Conservation (phyloP, 768 basidiomycete species). For the Hydnum rufescens region DNA sequence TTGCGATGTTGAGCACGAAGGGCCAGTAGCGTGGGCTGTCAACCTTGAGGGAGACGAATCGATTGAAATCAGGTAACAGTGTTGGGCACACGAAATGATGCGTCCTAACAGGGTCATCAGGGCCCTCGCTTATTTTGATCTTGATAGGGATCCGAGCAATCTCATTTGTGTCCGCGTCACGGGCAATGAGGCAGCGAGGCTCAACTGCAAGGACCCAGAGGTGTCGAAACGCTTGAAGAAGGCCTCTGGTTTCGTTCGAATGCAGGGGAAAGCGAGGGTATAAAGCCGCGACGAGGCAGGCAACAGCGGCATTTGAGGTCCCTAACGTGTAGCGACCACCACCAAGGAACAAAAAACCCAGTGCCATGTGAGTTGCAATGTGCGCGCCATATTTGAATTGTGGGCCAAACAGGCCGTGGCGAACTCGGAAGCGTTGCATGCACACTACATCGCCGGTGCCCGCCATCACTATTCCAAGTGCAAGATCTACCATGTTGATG, state of each 20-base stretch:
- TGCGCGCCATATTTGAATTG: slow-evolving; percentile 74
- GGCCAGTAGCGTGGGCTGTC: slow-evolving; percentile 96
- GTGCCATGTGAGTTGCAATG: slow-evolving; percentile 72
- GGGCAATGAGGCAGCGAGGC: slow-evolving; percentile 76
- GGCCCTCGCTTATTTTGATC: slow-evolving; percentile 58
- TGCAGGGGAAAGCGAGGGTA: slow-evolving; percentile 71
- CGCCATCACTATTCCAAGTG: slow-evolving; percentile 88
- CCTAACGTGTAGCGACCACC: slow-evolving; percentile 84
- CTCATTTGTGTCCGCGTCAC: slow-evolving; percentile 81
- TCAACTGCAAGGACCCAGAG: slow-evolving; percentile 93
- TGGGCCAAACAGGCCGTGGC: slow-evolving; percentile 54
- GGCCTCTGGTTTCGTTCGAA: slow-evolving; percentile 75
- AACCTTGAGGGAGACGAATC: slow-evolving; percentile 59
- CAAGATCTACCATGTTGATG: slow-evolving; percentile 67
- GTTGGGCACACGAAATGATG: slow-evolving; percentile 82
- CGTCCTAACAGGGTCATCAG: slow-evolving; percentile 31
- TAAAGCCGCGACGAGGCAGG: slow-evolving; percentile 74
- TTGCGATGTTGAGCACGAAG: slow-evolving; percentile 60
- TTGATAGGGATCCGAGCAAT: slow-evolving; percentile 87
- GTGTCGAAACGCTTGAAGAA: slow-evolving; percentile 82
- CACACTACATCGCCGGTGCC: slow-evolving; percentile 90
- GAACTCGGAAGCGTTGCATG: slow-evolving; percentile 66
- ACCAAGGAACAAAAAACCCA: slow-evolving; percentile 85
- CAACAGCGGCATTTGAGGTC: slow-evolving; percentile 79
- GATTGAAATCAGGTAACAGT: slow-evolving; percentile 73